Base-by-base conservation (phyloP, 2,329 filamentous ascomycete genomes). In the Aspergillus flavus region DNA sequence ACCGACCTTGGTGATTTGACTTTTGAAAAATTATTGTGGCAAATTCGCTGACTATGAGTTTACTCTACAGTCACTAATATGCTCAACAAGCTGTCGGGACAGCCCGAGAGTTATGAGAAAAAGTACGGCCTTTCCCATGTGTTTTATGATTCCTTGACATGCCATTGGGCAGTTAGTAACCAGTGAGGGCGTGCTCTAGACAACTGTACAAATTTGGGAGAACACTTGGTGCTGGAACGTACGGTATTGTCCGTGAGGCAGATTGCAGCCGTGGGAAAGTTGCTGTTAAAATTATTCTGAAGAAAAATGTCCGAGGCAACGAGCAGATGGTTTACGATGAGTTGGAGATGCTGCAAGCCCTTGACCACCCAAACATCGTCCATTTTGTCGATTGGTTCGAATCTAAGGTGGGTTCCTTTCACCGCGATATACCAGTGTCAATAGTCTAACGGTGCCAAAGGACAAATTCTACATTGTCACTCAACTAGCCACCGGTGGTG, bases 401-500 rank as follows among this genome's bases (percentile, higher is more conserved):
- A 82, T 98, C 94, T 61, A 92, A 93, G 82, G 93, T 96, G 82
- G 70, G 89, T 68, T 43, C 52, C 32, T 6, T 1, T 14, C 3
- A 21, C 10, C n/a, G 21, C 45, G 12, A 26, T 19, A 11, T 19
- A n/a, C 6, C 6, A 19, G 10, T n/a, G 11, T 26, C n/a, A 41
- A 45, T 14, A 7, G 19, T 19, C 68, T 72, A 53, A 73, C 30
- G 1, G 19, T 14, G 32, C 57, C 32, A 34, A 72, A 97, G 93
- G 95, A 99, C 84, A 99, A 99, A 84, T 99, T 97, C 83, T 99
- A 99, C 79, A 98, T 99, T 71, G 94, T 99, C 72, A 99, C 95
- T 36, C 91, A 99, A 80, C 85, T 99, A 61, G 95, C 95, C 48
- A 97, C 92, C 0, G 95, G 95, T 69, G 95, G 95, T 77, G 95